Evolutionary conservation across 768 basidiomycete genomes (phyloP).

Genomic region (Lentinula sp.): DNA sequence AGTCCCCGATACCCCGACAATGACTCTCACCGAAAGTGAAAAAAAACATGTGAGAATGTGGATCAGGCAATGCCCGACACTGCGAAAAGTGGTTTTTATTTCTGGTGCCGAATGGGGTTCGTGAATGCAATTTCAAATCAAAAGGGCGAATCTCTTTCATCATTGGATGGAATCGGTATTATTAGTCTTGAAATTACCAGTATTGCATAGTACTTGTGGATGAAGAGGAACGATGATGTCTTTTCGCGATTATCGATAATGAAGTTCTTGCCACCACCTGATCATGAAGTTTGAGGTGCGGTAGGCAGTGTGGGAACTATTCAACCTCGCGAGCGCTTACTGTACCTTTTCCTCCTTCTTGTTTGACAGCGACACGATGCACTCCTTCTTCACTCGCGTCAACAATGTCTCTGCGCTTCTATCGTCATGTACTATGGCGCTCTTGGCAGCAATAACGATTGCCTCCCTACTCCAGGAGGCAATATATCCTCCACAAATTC

Average conservation of each 20-base stretch:
- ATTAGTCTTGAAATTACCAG: background rate
- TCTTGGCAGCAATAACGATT: slow-evolving; percentile 43
- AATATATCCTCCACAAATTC: slow-evolving; percentile 35
- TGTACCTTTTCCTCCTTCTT: no score
- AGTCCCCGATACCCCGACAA: background rate
- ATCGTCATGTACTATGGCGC: slow-evolving; percentile 42
- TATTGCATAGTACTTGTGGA: no score
- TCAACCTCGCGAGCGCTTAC: no score
- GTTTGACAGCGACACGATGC: slow-evolving; percentile 26
- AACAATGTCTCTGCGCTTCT: slow-evolving; percentile 47
- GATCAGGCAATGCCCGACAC: slow-evolving; percentile 8
- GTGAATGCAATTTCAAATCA: background rate
- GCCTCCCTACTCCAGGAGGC: slow-evolving; percentile 41
- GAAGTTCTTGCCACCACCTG: no score
- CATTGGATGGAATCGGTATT: background rate
- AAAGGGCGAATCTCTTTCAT: no score
- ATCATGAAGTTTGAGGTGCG: no score
- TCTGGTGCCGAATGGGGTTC: slow-evolving; percentile 6
- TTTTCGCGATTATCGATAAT: no score
- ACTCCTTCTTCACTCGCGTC: slow-evolving; percentile 42
- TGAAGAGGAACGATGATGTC: no score
- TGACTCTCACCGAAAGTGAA: slow-evolving; percentile 1
- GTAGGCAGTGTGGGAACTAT: no score
- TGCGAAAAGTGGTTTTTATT: slow-evolving; percentile 3
- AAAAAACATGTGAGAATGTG: slow-evolving; percentile 5